Percentiles rank a stretch among this genome's conserved stretches.
Conservation (phyloP, 371 early-diverging fungal species). For the Apophysomyces ossiformis region DNA sequence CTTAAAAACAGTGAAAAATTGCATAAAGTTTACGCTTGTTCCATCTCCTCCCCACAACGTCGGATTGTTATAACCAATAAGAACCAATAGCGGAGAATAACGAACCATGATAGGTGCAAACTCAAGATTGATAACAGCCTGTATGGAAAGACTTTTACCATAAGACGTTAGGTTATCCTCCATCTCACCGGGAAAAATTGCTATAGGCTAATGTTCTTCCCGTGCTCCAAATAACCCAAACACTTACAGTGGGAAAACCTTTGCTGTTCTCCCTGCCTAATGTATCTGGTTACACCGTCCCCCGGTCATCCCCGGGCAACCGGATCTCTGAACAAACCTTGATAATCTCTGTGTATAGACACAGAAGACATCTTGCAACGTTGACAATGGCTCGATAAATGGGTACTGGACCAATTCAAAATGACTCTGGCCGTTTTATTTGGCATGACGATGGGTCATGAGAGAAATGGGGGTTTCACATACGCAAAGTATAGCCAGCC, state of each 20-base stretch:
- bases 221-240: neutral
- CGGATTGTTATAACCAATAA: constrained; percentile 11
- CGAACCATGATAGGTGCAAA: constrained; percentile 2
- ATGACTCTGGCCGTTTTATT: no score
- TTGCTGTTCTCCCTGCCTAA: no score
- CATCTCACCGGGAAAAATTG: constrained; percentile 3
- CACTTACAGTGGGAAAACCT: neutral
- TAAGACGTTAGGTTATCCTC: neutral
- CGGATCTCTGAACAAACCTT: neutral
- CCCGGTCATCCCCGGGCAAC: constrained; percentile 10
- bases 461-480: no score
- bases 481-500: no score
- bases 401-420: no score
- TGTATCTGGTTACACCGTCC: neutral
- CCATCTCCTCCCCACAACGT: constrained; percentile 6
- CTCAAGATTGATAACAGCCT: neutral
- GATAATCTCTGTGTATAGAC: no score
- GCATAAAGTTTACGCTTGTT: constrained; percentile 11
- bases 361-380: no score
- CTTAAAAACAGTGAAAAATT: neutral
- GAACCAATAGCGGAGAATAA: neutral
- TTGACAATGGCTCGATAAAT: no score
- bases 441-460: no score
- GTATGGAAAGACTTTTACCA: constrained; percentile 4
- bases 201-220: neutral